These are phyloP conservation scores for Neotropicomus parvogracilis DNA, from an alignment of 1,284 basidiomycete species.

Conservation along the genomic window DNA sequence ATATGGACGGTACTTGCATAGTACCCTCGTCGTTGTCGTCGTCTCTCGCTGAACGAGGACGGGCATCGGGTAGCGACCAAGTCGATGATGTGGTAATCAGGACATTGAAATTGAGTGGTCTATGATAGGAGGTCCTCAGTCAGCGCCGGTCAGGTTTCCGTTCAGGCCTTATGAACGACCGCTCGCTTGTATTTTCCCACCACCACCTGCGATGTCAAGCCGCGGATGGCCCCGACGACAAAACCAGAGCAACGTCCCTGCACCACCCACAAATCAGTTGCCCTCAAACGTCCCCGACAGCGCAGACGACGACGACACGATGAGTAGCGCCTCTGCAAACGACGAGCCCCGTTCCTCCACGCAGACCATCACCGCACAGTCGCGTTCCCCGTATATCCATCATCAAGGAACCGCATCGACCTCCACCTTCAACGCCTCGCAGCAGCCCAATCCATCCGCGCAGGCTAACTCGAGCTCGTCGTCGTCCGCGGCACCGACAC, in stretches of 20 bases:
- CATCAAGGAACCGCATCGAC: conserved; percentile 33
- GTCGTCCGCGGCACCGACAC: conserved; percentile 12
- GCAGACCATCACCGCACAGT: background rate
- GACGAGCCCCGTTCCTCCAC: conserved; percentile 15
- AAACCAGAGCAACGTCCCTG: conserved; percentile 7
- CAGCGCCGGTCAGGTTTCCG: no score
- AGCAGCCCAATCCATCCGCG: background rate
- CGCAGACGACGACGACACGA: conserved; percentile 20
- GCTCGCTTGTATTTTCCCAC: conserved; percentile 15
- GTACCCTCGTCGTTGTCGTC: background rate
- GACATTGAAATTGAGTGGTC: no score
- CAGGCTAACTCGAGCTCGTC: background rate
- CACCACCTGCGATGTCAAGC: conserved; percentile 19
- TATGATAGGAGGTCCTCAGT: no score
- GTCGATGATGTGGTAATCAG: no score
- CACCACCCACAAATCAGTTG: no score
- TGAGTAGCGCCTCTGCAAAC: conserved; percentile 16
- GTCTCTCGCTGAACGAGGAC: background rate
- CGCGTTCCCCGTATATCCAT: conserved; percentile 31
- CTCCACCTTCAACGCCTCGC: conserved; percentile 28
- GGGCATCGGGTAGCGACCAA: background rate
- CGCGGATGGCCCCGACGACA: conserved; percentile 22
- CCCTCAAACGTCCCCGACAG: conserved; percentile 13
- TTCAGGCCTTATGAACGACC: no score
- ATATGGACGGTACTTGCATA: background rate